phyloP scores from a whole-genome alignment of 2,329 filamentous ascomycete genomes.

The Byssoonygena ceratinophila region DNA sequence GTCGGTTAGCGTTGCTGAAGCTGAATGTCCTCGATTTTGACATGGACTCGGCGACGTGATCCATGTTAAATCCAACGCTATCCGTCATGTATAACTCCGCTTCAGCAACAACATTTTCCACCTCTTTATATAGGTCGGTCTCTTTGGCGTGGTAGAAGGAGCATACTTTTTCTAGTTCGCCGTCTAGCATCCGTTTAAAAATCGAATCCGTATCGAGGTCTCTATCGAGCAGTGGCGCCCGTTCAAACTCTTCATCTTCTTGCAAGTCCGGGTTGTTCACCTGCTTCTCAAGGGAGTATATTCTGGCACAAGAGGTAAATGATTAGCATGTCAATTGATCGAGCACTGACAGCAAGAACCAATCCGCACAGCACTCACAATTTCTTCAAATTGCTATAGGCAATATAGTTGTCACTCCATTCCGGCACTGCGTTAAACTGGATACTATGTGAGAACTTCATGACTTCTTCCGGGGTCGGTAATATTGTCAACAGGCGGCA shows the following conservation, averaged over 20 bases:
- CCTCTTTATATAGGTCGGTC: constrained; percentile 70
- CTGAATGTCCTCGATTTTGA: constrained; percentile 34
- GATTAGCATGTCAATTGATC: constrained; percentile 3
- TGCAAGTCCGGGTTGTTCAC: constrained; percentile 50
- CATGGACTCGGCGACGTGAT: constrained; percentile 34
- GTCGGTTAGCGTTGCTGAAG: constrained; percentile 31
- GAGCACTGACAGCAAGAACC: constrained; percentile 11
- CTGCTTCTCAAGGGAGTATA: constrained; percentile 88
- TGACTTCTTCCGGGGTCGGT: constrained; percentile 64
- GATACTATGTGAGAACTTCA: constrained; percentile 99
- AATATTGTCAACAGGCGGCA: constrained; percentile 34
- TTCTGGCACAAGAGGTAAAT: constrained; percentile 44
- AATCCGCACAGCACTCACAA: constrained; percentile 49
- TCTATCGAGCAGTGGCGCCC: constrained; percentile 64
- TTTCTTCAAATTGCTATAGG: constrained; percentile 98
- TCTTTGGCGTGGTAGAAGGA: constrained; percentile 88
- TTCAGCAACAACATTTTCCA: constrained; percentile 65
- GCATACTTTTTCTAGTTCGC: constrained; percentile 86
- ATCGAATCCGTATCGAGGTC: constrained; percentile 64
- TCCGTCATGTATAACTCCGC: constrained; percentile 57
- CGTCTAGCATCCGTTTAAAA: constrained; percentile 70
- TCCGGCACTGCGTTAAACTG: constrained; percentile 99
- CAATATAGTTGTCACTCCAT: constrained; percentile 96
- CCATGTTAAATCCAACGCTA: constrained; percentile 36
- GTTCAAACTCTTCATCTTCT: constrained; percentile 61